Conservation (phyloP, 2,329 filamentous ascomycete species). For the Aspergillus spinulosporus region DNA sequence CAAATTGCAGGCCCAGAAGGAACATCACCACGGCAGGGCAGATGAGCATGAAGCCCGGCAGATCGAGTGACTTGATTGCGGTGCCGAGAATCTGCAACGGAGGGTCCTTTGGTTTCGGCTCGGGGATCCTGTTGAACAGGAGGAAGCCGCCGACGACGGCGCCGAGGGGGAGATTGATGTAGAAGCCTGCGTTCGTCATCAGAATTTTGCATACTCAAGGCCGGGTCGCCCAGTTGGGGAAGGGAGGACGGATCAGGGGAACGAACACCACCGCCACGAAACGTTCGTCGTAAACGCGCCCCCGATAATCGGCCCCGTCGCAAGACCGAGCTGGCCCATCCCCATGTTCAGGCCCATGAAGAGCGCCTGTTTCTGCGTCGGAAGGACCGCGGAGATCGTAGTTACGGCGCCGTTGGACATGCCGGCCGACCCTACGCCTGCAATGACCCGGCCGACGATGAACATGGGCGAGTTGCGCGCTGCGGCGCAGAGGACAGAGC, state of each 20-base stretch:
- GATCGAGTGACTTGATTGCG: constrained; percentile 45
- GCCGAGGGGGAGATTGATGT: constrained; percentile 17
- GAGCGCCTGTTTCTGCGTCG: not conserved
- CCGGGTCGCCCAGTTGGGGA: not conserved
- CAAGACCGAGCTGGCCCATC: not conserved
- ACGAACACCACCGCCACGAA: constrained; percentile 6
- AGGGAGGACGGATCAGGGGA: not conserved
- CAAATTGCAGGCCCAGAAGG: constrained; percentile 59
- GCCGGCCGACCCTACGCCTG: constrained; percentile 16
- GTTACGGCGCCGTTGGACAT: not conserved
- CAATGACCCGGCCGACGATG: constrained; percentile 23
- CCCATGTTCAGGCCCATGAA: constrained; percentile 1
- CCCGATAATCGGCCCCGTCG: constrained; percentile 25
- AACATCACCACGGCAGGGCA: constrained; percentile 52
- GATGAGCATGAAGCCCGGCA: constrained; percentile 48
- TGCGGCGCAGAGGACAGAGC: constrained; percentile 24
- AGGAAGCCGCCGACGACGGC: constrained; percentile 1
- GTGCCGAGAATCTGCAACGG: constrained; percentile 12
- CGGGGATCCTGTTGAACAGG: constrained; percentile 2
- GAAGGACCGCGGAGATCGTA: not conserved
- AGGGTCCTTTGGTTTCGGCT: not conserved
- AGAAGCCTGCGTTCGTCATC: constrained; percentile 12
- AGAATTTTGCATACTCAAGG: too few species aligned
- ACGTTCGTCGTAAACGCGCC: constrained; percentile 11
- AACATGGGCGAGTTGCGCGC: constrained; percentile 24